These are phyloP conservation scores for Dryas drummondii DNA, from an alignment of 306 rosid species.

Conservation along the genomic window DNA sequence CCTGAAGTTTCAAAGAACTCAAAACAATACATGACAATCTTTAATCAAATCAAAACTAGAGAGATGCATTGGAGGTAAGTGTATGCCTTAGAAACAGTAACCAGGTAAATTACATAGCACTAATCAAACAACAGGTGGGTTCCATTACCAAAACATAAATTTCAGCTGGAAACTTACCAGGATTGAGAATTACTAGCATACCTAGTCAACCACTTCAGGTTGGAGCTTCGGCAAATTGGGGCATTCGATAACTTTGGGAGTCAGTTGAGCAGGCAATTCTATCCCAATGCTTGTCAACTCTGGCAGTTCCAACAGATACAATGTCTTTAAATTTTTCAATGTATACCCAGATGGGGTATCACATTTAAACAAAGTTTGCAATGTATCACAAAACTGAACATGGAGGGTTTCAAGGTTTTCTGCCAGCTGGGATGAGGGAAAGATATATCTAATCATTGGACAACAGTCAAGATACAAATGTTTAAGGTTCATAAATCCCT, in stretches of 20 bases:
- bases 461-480: slow-evolving; percentile 35
- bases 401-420: slow-evolving; percentile 28
- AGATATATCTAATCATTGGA: slow-evolving; percentile 25
- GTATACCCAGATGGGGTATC: not conserved
- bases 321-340: slow-evolving; percentile 9
- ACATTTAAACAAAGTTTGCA: slow-evolving; percentile 17
- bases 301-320: slow-evolving; percentile 39
- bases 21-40: not conserved
- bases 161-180: not conserved
- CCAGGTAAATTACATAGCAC: not conserved
- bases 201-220: not conserved
- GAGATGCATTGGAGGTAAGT: not conserved
- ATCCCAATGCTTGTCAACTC: slow-evolving; percentile 24
- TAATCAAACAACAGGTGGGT: not conserved
- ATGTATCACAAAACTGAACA: slow-evolving; percentile 33
- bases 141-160: not conserved
- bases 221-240: slow-evolving; percentile 5
- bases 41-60: not conserved
- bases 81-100: not conserved
- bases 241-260: not conserved
- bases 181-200: not conserved
- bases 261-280: slow-evolving; percentile 3
- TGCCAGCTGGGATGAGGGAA: slow-evolving; percentile 15
- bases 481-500: slow-evolving; percentile 25
- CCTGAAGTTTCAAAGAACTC: not conserved